Evolutionary conservation across 2,329 filamentous ascomycete genomes (phyloP).

Genomic region (Chlorencoelia australis): DNA sequence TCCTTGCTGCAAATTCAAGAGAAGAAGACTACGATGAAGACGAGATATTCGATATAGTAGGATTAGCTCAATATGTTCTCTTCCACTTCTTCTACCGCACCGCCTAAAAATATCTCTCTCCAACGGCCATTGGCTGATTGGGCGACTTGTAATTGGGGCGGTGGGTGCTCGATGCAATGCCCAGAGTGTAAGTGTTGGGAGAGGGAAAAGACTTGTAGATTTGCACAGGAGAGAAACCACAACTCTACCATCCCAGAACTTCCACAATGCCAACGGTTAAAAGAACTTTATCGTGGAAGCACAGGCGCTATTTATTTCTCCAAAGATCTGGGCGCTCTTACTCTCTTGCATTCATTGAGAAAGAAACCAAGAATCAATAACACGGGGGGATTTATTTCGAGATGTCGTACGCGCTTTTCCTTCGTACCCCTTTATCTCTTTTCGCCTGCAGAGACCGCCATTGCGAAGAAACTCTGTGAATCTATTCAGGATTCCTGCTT

Average conservation of each 20-base stretch:
- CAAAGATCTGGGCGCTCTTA: neutral
- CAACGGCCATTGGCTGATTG: too few relatives aligned
- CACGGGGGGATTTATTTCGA: slow-evolving; percentile 1
- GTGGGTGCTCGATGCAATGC: too few relatives aligned
- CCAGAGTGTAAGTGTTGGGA: too few relatives aligned
- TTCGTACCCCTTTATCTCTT: neutral
- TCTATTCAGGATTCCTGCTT: neutral
- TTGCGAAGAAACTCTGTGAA: slow-evolving; percentile 1
- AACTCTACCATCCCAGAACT: neutral
- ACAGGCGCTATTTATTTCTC: neutral
- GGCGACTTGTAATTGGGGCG: too few relatives aligned
- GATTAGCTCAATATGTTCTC: slow-evolving; percentile 2
- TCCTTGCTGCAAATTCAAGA: neutral
- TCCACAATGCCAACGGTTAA: neutral
- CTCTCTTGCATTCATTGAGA: neutral
- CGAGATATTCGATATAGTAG: neutral
- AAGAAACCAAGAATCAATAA: neutral
- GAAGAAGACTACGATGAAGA: slow-evolving; percentile 1
- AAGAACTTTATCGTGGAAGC: slow-evolving; percentile 1
- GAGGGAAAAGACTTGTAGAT: too few relatives aligned
- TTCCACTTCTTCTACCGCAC: too few relatives aligned
- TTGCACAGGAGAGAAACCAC: neutral
- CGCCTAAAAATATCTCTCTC: too few relatives aligned
- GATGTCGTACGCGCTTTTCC: neutral
- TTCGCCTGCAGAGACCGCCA: neutral